Base-by-base conservation (phyloP, 2,329 filamentous ascomycete genomes). In the Fusarium sp. region DNA sequence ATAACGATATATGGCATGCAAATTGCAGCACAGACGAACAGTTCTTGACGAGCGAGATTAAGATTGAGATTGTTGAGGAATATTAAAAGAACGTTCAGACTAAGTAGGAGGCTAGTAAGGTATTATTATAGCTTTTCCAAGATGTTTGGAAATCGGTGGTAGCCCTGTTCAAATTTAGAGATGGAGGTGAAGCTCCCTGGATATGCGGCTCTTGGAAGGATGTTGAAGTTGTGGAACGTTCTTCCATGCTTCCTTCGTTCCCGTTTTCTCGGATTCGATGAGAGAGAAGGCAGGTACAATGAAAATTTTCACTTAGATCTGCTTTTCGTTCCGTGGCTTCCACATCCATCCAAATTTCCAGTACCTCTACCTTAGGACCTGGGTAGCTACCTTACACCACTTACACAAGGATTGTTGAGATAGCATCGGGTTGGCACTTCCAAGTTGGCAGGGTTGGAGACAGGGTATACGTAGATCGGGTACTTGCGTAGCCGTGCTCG, bases 41-140 rank as follows among this genome's bases (percentile, higher is more conserved):
- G 33, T 56, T 68, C 46, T 52, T 47, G 53, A 42, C n/a, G 42
- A 40, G 33, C 57, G 66, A 68, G 32, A 60, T 47, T 53, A 37
- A 57, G 38, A 37, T 35, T 28, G 58, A 53, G 44, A 57, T 58
- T 53, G 35, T 18, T 64, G 40, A 46, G 53, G 23, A 53, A 59
- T 49, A 43, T 38, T 23, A 21, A 50, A 65, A 61, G 53, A 54
- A 35, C 44, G 46, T 67, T 67, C 49, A 37, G 46, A 47, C 46
- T 67, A 66, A 49, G 47, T 53, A 37, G 54, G 65, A 52, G 44
- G 64, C 50, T 52, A 46, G 44, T 44, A 52, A 35, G 56, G 42
- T 33, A 38, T 69, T 64, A 69, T 64, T 69, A 69, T 69, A 69
- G 38, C 44, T 58, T 62, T 43, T 47, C 21, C 9, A 50, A 40